Conservation (phyloP, 805 yeast species). For the Metschnikowia bowlesiae region DNA sequence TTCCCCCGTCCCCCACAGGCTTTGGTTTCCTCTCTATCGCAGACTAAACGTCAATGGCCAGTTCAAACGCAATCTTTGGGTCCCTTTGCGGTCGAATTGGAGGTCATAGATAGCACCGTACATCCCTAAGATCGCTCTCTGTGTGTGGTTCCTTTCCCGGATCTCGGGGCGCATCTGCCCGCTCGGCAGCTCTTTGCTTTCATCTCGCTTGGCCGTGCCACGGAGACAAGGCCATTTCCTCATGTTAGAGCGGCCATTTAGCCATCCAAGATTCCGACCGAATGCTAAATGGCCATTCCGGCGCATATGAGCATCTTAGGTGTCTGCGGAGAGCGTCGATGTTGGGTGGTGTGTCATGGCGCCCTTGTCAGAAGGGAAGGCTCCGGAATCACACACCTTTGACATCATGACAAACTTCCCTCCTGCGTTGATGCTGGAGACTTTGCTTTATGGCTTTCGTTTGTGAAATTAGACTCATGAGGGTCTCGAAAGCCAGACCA, state of each 20-base stretch:
- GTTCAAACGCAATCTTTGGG: background rate
- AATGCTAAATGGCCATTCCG: constrained; percentile 7
- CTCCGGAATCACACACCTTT: background rate
- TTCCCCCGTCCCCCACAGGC: background rate
- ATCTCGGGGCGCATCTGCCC: background rate
- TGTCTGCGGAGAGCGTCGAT: background rate
- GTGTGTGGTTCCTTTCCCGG: background rate
- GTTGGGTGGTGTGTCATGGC: background rate
- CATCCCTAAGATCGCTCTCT: constrained; percentile 12
- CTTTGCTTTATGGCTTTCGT: constrained; percentile 17
- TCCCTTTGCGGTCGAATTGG: constrained; percentile 2
- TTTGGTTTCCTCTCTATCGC: background rate
- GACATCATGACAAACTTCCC: background rate
- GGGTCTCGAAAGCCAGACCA: constrained; percentile 15
- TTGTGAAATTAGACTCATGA: constrained; percentile 6
- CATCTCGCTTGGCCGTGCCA: background rate
- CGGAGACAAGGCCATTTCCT: background rate
- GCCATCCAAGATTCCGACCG: background rate
- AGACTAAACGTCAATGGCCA: constrained; percentile 2
- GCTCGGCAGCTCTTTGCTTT: background rate
- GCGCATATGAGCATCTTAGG: constrained; percentile 10
- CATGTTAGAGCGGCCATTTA: background rate
- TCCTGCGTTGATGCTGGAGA: background rate
- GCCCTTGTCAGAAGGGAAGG: background rate
- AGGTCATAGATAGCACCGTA: constrained; percentile 6